phyloP scores from a whole-genome alignment of 495 filamentous ascomycete genomes.

The Penicillium manginii region DNA sequence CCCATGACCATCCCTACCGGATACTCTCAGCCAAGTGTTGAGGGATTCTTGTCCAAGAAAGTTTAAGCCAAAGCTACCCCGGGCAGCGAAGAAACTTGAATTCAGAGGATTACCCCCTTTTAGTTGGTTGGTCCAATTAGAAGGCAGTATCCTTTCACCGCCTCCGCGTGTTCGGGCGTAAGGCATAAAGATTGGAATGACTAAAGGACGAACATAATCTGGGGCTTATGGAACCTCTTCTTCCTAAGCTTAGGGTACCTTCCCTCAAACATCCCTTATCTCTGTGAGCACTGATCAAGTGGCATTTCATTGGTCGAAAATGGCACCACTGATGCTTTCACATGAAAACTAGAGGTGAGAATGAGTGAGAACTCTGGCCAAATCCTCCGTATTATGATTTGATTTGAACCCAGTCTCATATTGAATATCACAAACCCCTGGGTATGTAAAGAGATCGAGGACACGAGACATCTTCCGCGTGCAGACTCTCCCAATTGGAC shows the following conservation, averaged over 20 bases:
- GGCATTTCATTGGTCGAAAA: not conserved
- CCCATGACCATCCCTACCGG: not conserved
- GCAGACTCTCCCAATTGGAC: not conserved
- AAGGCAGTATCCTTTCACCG: not conserved
- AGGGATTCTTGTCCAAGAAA: not conserved
- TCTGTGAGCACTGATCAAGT: not conserved
- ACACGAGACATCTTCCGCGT: not conserved
- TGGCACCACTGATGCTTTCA: conserved; percentile 1
- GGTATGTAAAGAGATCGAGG: not conserved
- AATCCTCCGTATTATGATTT: too few species aligned
- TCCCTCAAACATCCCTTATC: conserved; percentile 3
- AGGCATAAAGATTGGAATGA: not conserved
- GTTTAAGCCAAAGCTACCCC: not conserved
- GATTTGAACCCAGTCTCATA: too few species aligned
- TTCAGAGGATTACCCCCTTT: too few species aligned
- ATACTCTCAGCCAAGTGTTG: not conserved
- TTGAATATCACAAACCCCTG: too few species aligned
- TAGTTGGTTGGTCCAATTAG: too few species aligned
- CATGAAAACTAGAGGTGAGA: not conserved
- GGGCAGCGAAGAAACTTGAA: too few species aligned
- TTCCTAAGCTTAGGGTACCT: too few species aligned
- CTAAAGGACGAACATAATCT: not conserved
- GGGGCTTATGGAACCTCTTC: not conserved
- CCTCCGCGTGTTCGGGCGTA: not conserved
- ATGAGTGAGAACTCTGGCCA: too few species aligned